These are phyloP conservation scores for Stemphylium lycopersici DNA, from an alignment of 2,329 filamentous ascomycete species.

Conservation along the genomic window DNA sequence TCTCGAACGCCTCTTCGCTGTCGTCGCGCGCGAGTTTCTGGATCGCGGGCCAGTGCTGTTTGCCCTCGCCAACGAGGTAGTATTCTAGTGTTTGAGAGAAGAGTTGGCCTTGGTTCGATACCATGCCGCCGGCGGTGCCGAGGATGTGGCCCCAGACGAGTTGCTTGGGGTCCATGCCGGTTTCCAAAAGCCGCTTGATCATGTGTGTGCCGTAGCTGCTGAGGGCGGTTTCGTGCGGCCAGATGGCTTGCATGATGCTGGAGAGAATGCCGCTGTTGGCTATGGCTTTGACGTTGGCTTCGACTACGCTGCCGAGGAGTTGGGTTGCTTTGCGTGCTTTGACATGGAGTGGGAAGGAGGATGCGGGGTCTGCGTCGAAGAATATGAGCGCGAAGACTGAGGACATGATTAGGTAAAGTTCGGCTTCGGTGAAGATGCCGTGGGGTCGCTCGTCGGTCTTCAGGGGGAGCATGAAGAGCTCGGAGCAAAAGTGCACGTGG, in stretches of 20 bases:
- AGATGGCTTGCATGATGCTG: slow-evolving; percentile 50
- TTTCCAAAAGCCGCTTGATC: slow-evolving; percentile 59
- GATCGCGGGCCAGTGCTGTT: slow-evolving; percentile 56
- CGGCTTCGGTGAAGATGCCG: slow-evolving; percentile 60
- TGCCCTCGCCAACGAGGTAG: slow-evolving; percentile 58
- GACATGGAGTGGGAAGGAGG: slow-evolving; percentile 59
- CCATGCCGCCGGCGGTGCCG: slow-evolving; percentile 61
- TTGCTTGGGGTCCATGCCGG: slow-evolving; percentile 54
- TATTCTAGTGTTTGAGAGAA: slow-evolving; percentile 64
- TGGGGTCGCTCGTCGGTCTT: slow-evolving; percentile 59
- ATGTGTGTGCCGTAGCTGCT: slow-evolving; percentile 62
- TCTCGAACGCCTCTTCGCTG: slow-evolving; percentile 53
- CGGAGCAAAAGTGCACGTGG: slow-evolving; percentile 61
- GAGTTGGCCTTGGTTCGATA: slow-evolving; percentile 63
- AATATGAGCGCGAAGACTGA: slow-evolving; percentile 61
- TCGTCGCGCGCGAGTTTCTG: slow-evolving; percentile 53
- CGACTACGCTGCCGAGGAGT: slow-evolving; percentile 57
- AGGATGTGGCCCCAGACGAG: slow-evolving; percentile 65
- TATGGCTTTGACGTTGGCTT: slow-evolving; percentile 57
- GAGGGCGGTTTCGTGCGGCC: slow-evolving; percentile 50
- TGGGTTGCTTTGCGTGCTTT: slow-evolving; percentile 56
- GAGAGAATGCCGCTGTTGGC: slow-evolving; percentile 50
- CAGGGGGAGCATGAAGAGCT: slow-evolving; percentile 62
- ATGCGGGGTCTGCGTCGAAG: slow-evolving; percentile 60
- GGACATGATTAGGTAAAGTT: slow-evolving; percentile 61